Evolutionary conservation across 352 stramenopile genomes (phyloP), one percentile per base, ranked within the genome.

Genomic region (Phytophthora sojae): DNA sequence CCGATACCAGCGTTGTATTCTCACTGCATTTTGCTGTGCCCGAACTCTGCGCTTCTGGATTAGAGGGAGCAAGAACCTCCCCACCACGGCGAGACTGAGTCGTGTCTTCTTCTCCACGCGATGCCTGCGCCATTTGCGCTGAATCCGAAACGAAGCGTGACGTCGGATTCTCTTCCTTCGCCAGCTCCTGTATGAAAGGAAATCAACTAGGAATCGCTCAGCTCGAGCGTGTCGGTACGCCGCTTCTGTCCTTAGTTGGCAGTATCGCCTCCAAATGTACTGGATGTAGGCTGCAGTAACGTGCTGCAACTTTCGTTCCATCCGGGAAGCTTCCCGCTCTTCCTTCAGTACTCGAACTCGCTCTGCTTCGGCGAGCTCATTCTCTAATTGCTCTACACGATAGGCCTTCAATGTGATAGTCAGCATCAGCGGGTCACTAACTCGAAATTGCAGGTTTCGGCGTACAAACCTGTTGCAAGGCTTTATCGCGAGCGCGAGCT

Each of bases 251-350:
- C 45, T 49, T 0, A 58, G 35, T 51, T 64, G 54, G 62, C 67
- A 49, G 21, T 69, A 76, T 2, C 71, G 75, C 5, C 85, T 77
- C 76, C 81, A 91, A 26, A 89, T 55, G 56, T 89, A 83, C 61
- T 94, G 86, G 45, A 94, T 90, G 68, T 90, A 93, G 0, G 81
- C 78, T 2, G 83, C 85, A 6, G 86, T 85, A 15, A 91, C 82
- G 37, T 92, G 78, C 29, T 87, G 64, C 15, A 93, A 73, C 50
- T 92, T 90, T 23, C 82, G 72, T 21, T 71, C 54, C 83, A 92
- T 90, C 15, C 85, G 80, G 1, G 71, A 81, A 4, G 75, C 69
- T 21, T 91, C 87, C 6, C 85, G 83, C 37, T 85, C 73, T 57
- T 88, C 82, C 66, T 83, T 74, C 6, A 85, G 51, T 30, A 56